A percentile compares a stretch with the other conserved stretches of the same genome.
Conservation (phyloP, 805 yeast genomes). For the Candida corydali region DNA sequence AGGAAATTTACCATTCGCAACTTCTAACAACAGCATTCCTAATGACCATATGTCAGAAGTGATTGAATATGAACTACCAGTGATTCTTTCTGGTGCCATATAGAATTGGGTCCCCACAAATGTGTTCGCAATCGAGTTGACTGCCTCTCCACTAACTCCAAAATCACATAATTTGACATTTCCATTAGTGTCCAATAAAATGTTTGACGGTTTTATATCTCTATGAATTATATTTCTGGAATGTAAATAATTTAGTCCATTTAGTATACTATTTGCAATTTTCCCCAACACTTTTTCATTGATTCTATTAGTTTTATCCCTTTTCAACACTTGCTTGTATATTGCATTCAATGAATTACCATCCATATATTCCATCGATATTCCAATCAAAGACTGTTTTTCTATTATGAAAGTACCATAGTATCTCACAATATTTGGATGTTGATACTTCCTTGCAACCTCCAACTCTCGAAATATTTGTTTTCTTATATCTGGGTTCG, state of each 20-base stretch:
- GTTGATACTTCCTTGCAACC: slow-evolving; percentile 76
- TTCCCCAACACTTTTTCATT: slow-evolving; percentile 92
- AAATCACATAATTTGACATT: slow-evolving; percentile 92
- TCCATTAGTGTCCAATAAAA: slow-evolving; percentile 69
- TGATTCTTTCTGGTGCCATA: slow-evolving; percentile 98
- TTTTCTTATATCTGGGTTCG: slow-evolving; percentile 81
- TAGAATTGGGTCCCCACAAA: slow-evolving; percentile 96
- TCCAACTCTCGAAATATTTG: slow-evolving; percentile 90
- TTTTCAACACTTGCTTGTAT: slow-evolving; percentile 66
- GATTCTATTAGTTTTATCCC: slow-evolving; percentile 71
- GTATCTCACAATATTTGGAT: slow-evolving; percentile 83
- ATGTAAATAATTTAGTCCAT: slow-evolving; percentile 85
- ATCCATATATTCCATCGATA: slow-evolving; percentile 97
- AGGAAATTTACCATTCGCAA: slow-evolving; percentile 90
- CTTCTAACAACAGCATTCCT: slow-evolving; percentile 78
- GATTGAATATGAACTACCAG: slow-evolving; percentile 92
- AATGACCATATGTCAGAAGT: slow-evolving; percentile 96
- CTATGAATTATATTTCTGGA: slow-evolving; percentile 86
- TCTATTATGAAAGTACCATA: slow-evolving; percentile 88
- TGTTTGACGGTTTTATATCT: slow-evolving; percentile 95
- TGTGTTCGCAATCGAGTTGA: slow-evolving; percentile 90
- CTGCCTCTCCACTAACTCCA: slow-evolving; percentile 97
- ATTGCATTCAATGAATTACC: slow-evolving; percentile 88
- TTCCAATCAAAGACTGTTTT: slow-evolving; percentile 74
- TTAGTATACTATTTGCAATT: slow-evolving; percentile 78